A percentile compares a stretch with the other conserved stretches of the same genome.
Evolutionary conservation across 2,329 filamentous ascomycete genomes (phyloP).

Genomic region (Fusarium euwallaceae): DNA sequence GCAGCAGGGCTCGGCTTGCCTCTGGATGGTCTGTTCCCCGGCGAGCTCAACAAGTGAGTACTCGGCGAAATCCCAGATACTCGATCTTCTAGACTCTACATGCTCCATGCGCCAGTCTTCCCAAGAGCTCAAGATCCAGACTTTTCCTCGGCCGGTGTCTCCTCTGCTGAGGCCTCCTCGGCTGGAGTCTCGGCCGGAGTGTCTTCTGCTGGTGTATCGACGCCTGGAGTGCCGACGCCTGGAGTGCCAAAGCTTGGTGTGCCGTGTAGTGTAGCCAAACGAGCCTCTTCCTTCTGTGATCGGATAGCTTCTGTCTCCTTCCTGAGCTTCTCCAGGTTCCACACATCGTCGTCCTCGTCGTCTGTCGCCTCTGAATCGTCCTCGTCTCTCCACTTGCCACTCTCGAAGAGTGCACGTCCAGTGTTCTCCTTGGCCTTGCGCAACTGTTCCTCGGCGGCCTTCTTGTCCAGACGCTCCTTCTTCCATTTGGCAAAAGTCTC

Average conservation of each 20-base stretch:
- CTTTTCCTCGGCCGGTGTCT: slow-evolving; percentile 37
- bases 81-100: slow-evolving; percentile 41
- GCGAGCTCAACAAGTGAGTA: slow-evolving; percentile 40
- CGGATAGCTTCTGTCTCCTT: slow-evolving; percentile 85
- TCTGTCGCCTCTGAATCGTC: slow-evolving; percentile 72
- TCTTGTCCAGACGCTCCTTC: slow-evolving; percentile 93
- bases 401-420: slow-evolving; percentile 94
- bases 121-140: slow-evolving; percentile 43
- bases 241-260: slow-evolving; percentile 24
- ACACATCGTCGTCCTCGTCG: slow-evolving; percentile 75
- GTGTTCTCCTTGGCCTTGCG: slow-evolving; percentile 95
- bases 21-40: slow-evolving; percentile 45
- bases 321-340: slow-evolving; percentile 86
- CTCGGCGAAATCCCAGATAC: slow-evolving; percentile 44
- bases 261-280: slow-evolving; percentile 57
- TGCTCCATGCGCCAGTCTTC: slow-evolving; percentile 27
- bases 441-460: slow-evolving; percentile 92
- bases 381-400: slow-evolving; percentile 87
- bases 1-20: slow-evolving; percentile 49
- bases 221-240: slow-evolving; percentile 22
- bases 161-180: slow-evolving; percentile 30
- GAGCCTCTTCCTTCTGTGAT: slow-evolving; percentile 83
- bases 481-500: slow-evolving; percentile 98
- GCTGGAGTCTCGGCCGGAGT: slow-evolving; percentile 31
- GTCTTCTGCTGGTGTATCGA: slow-evolving; percentile 30